Evolutionary conservation across 140 eudicot species (phyloP).

Genomic region (Anethum foeniculum): DNA sequence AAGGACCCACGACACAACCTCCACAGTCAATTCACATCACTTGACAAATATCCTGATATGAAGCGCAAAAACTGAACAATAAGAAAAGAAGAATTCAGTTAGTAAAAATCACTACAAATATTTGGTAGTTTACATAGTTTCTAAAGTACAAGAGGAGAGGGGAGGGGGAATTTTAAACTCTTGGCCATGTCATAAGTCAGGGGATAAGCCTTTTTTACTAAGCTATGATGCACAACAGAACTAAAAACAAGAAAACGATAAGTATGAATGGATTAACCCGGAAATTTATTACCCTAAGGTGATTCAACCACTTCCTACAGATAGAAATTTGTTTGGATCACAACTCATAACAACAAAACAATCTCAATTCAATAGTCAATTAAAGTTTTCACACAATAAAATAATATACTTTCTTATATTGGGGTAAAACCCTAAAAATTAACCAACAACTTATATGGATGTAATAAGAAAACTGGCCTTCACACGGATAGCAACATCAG

Average conservation of each 20-base stretch:
- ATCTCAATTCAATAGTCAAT: background rate
- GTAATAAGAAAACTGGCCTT: background rate
- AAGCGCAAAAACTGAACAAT: background rate
- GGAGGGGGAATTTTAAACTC: background rate
- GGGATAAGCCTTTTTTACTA: background rate
- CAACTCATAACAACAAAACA: no score
- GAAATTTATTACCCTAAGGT: background rate
- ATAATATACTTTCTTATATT: background rate
- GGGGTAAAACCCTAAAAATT: background rate
- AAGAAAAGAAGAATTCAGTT: background rate
- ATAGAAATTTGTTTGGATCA: background rate
- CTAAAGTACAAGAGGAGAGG: background rate
- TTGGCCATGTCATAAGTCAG: background rate
- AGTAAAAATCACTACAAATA: background rate
- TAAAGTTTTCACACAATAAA: background rate
- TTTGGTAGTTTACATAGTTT: background rate
- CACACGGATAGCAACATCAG: background rate
- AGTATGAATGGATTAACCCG: background rate
- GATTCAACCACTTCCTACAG: background rate
- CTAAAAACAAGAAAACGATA: background rate
- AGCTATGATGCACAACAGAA: background rate
- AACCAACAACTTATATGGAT: background rate
- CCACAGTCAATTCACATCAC: background rate
- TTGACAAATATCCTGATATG: background rate
- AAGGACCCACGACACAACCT: background rate